phyloP scores from a whole-genome alignment of 2,329 filamentous ascomycete species.

The Biscogniauxia sp. region DNA sequence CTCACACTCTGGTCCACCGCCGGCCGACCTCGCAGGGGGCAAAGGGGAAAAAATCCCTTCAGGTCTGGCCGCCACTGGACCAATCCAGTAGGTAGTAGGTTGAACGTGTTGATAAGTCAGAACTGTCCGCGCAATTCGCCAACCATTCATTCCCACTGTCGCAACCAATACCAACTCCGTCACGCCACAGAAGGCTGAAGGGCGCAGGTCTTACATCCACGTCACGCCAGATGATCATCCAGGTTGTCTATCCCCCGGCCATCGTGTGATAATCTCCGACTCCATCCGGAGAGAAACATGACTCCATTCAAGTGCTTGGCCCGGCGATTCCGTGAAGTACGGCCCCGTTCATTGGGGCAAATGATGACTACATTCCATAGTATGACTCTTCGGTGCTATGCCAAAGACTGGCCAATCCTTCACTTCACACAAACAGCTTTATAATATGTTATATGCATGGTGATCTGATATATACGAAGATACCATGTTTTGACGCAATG shows the following conservation, averaged over 20 bases:
- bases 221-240: not conserved
- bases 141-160: not conserved
- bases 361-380: not conserved
- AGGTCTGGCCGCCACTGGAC: not conserved
- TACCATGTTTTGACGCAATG: too few relatives aligned
- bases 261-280: not conserved
- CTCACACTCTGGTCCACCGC: not conserved
- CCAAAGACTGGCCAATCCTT: not conserved
- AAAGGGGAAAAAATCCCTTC: not conserved
- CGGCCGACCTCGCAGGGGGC: not conserved
- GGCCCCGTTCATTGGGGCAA: not conserved
- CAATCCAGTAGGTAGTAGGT: not conserved
- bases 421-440: too few relatives aligned
- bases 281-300: not conserved
- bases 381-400: not conserved
- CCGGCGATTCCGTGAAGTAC: not conserved
- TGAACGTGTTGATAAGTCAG: not conserved
- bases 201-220: slow-evolving; percentile 3
- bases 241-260: not conserved
- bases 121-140: not conserved
- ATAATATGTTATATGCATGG: too few relatives aligned
- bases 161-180: not conserved
- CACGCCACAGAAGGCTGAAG: slow-evolving; percentile 1
- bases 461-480: too few relatives aligned
- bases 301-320: not conserved